Conservation (phyloP, 495 filamentous ascomycete species). For the Aspergillus incahuasiensis region DNA sequence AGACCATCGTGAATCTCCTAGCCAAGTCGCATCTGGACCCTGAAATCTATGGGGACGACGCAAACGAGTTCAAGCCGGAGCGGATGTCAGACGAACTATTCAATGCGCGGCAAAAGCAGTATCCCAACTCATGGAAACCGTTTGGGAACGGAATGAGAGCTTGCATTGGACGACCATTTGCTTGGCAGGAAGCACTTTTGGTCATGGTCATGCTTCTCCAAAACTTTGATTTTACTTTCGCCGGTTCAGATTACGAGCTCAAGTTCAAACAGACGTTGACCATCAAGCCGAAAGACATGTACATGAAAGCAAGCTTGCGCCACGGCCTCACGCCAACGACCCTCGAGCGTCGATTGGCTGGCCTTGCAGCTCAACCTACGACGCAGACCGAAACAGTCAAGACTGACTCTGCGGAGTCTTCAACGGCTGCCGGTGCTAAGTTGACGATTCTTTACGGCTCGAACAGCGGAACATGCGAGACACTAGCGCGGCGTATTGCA, state of each 20-base stretch:
- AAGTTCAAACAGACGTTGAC: slow-evolving; percentile 67
- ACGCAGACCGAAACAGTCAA: background rate
- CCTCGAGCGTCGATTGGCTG: slow-evolving; percentile 37
- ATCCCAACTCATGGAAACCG: slow-evolving; percentile 56
- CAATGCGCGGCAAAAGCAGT: slow-evolving; percentile 39
- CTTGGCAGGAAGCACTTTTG: slow-evolving; percentile 58
- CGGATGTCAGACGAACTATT: slow-evolving; percentile 62
- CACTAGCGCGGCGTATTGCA: background rate
- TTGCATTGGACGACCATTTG: slow-evolving; percentile 66
- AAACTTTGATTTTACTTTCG: slow-evolving; percentile 57
- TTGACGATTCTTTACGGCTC: slow-evolving; percentile 9
- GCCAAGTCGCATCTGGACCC: slow-evolving; percentile 63
- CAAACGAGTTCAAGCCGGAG: slow-evolving; percentile 60
- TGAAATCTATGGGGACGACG: slow-evolving; percentile 56
- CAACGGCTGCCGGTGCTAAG: background rate
- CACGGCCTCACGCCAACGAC: slow-evolving; percentile 53
- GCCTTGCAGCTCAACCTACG: background rate
- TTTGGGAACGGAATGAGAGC: slow-evolving; percentile 60
- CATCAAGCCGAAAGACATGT: slow-evolving; percentile 70
- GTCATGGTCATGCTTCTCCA: slow-evolving; percentile 53
- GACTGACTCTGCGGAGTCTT: background rate
- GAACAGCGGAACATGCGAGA: slow-evolving; percentile 14
- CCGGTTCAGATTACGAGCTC: slow-evolving; percentile 51
- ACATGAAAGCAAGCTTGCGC: slow-evolving; percentile 60
- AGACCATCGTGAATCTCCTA: slow-evolving; percentile 52